These are phyloP conservation scores for Nannizzia gypsea DNA, from an alignment of 2,329 filamentous ascomycete species.

Conservation along the genomic window DNA sequence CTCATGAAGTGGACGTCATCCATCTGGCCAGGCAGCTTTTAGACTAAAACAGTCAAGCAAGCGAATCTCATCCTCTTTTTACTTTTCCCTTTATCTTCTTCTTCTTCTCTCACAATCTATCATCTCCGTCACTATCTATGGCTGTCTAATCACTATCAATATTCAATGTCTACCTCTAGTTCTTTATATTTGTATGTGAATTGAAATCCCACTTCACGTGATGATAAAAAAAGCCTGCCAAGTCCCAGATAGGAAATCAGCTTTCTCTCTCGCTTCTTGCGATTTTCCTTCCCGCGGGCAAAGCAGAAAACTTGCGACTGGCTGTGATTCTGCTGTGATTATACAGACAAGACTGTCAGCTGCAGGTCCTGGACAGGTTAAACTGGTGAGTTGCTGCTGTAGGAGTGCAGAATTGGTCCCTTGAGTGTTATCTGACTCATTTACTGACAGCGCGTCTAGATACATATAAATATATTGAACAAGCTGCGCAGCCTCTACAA, in stretches of 20 bases:
- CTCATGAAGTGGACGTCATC: neutral
- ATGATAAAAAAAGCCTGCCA: constrained; percentile 3
- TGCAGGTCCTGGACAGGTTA: neutral
- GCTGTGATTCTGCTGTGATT: no score
- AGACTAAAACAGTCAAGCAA: neutral
- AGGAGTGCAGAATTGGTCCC: no score
- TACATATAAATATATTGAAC: no score
- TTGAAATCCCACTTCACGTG: constrained; percentile 1
- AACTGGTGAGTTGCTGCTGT: neutral
- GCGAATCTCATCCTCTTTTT: neutral
- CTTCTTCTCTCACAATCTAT: no score
- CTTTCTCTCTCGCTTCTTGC: neutral
- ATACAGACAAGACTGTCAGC: neutral
- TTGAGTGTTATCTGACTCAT: neutral
- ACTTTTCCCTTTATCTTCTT: neutral
- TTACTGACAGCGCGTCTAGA: neutral
- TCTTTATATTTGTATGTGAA: neutral
- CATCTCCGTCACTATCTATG: no score
- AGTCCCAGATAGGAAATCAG: neutral
- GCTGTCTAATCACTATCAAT: neutral
- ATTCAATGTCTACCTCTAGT: neutral
- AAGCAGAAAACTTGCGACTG: neutral
- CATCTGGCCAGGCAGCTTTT: neutral
- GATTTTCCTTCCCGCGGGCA: neutral
- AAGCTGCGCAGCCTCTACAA: neutral